Evolutionary conservation across 2,329 filamentous ascomycete genomes (phyloP).

Genomic region (Monosporascus sp.): DNA sequence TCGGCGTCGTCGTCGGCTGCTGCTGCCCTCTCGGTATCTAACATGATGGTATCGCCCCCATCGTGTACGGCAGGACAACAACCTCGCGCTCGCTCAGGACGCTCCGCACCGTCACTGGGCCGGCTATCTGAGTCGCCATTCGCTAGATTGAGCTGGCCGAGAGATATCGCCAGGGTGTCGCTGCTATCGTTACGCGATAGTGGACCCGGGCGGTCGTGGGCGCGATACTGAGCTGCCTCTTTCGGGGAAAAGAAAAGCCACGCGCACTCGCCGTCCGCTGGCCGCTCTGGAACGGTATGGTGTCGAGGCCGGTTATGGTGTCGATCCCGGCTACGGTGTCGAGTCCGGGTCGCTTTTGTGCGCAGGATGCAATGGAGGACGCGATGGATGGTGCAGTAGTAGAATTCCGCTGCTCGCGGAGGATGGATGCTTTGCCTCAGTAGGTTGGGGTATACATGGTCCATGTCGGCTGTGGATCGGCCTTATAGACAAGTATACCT

Average conservation of each 20-base stretch:
- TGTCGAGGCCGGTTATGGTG: not conserved
- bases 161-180: not conserved
- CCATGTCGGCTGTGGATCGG: no score
- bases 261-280: slow-evolving; percentile 16
- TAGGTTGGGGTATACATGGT: no score
- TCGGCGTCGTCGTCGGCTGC: not conserved
- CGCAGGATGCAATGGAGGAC: slow-evolving; percentile 12
- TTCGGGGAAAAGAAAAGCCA: slow-evolving; percentile 14
- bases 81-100: not conserved
- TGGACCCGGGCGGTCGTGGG: not conserved
- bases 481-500: no score
- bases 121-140: not conserved
- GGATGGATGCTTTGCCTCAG: no score
- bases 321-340: not conserved
- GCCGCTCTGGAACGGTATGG: slow-evolving; percentile 6
- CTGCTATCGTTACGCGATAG: not conserved
- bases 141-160: no score
- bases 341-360: not conserved
- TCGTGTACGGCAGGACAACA: not conserved
- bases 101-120: not conserved
- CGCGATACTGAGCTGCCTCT: slow-evolving; percentile 9
- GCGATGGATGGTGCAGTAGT: slow-evolving; percentile 16
- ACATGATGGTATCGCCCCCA: slow-evolving; percentile 11
- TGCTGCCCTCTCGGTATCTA: slow-evolving; percentile 1
- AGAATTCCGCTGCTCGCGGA: slow-evolving; percentile 4